Evolutionary conservation across 1,284 basidiomycete genomes (phyloP).

Genomic region (Cystodermella granulosa): DNA sequence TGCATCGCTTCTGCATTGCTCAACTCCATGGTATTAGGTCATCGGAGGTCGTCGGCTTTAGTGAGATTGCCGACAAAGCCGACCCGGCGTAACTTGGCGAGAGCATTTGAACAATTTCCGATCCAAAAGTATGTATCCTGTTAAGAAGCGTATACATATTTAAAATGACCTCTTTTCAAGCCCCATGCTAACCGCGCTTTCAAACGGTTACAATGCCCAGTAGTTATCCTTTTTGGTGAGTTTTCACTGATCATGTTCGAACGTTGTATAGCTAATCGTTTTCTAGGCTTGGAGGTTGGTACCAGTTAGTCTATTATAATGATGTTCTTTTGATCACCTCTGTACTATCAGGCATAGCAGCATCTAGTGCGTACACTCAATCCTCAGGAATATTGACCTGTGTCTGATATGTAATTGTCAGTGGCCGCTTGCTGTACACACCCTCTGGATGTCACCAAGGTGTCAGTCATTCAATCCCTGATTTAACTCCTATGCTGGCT

Average conservation of each 20-base stretch:
- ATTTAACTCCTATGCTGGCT: constrained; percentile 2
- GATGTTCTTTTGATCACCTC: neutral
- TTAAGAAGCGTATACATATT: too few species aligned
- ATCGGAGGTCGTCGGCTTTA: too few species aligned
- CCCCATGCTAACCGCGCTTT: too few species aligned
- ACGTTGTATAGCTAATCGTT: constrained; percentile 8
- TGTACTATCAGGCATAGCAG: constrained; percentile 57
- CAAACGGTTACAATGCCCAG: constrained; percentile 41
- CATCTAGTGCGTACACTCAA: constrained; percentile 56
- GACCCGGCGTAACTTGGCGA: too few species aligned
- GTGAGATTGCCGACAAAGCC: too few species aligned
- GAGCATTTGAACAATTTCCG: too few species aligned
- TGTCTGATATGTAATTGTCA: too few species aligned
- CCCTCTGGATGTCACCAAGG: constrained; percentile 81
- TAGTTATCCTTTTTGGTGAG: constrained; percentile 62
- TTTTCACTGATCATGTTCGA: constrained; percentile 10
- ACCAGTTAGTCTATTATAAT: constrained; percentile 3
- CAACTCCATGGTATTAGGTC: too few species aligned
- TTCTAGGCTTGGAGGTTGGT: constrained; percentile 70
- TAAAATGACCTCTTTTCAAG: too few species aligned
- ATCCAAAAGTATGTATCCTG: too few species aligned
- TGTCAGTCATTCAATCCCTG: constrained; percentile 51
- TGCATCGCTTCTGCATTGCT: too few species aligned
- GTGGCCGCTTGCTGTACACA: constrained; percentile 85
- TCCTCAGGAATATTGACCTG: neutral